Evolutionary conservation across 2,329 filamentous ascomycete species (phyloP).

Genomic region (Teratosphaeria zuluensis): DNA sequence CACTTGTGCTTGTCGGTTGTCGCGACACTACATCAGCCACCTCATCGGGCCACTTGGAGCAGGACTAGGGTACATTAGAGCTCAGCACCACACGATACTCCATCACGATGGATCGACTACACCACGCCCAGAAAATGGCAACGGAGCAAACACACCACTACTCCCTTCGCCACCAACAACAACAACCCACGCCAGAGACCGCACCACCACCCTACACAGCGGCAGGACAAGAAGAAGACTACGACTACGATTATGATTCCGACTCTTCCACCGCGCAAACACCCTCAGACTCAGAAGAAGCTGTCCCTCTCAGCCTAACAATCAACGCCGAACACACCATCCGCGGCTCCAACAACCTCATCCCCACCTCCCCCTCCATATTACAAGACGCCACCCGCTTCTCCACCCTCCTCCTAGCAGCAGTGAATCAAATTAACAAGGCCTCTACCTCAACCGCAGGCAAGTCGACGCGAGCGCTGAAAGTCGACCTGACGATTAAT

Average conservation of each 20-base stretch:
- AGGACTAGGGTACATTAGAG: not conserved
- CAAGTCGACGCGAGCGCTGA: constrained; percentile 39
- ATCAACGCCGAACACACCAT: constrained; percentile 43
- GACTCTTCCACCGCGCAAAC: constrained; percentile 2
- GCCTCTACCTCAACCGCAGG: constrained; percentile 27
- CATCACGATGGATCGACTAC: constrained; percentile 2
- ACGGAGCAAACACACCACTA: constrained; percentile 1
- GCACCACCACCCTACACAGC: constrained; percentile 5
- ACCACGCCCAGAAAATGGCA: constrained; percentile 2
- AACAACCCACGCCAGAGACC: not conserved
- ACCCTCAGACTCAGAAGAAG: constrained; percentile 4
- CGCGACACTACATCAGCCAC: not conserved
- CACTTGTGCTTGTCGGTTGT: not conserved
- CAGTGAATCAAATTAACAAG: constrained; percentile 34
- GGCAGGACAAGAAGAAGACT: not conserved
- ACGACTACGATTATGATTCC: constrained; percentile 4
- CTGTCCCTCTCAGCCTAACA: constrained; percentile 36
- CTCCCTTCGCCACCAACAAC: constrained; percentile 1
- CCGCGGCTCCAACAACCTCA: constrained; percentile 40
- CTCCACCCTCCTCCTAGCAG: constrained; percentile 36
- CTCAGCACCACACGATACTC: not conserved
- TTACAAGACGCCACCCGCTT: constrained; percentile 34
- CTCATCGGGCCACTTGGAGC: too few relatives aligned
- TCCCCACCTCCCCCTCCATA: constrained; percentile 29
- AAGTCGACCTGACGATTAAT: constrained; percentile 35